A percentile compares a stretch with the other conserved stretches of the same genome.
phyloP scores from a whole-genome alignment of 352 stramenopile genomes.

The Phytophthora ohioensis region DNA sequence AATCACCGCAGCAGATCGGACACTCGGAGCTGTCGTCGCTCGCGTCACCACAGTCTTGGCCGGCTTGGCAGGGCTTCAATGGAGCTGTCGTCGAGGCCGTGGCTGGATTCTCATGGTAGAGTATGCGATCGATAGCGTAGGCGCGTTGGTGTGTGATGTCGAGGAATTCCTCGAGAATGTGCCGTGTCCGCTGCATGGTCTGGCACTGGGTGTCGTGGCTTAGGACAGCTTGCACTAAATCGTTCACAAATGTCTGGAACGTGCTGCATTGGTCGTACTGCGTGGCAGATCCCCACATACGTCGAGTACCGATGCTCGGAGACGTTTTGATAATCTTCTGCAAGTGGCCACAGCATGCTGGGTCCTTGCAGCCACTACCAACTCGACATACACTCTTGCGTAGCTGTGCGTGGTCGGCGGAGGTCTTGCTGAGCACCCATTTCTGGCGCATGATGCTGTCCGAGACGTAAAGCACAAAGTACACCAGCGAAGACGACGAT shows the following conservation, averaged over 20 bases:
- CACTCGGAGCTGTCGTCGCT: slow-evolving; percentile 64
- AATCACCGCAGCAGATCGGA: slow-evolving; percentile 66
- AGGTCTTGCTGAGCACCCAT: slow-evolving; percentile 74
- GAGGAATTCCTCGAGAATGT: slow-evolving; percentile 65
- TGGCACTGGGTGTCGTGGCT: slow-evolving; percentile 53
- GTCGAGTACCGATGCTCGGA: slow-evolving; percentile 20
- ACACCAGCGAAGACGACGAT: slow-evolving; percentile 20
- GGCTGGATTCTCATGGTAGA: slow-evolving; percentile 30
- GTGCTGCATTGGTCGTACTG: slow-evolving; percentile 56
- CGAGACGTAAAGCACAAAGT: slow-evolving; percentile 83
- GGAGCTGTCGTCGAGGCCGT: slow-evolving; percentile 9
- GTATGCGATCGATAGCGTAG: slow-evolving; percentile 39
- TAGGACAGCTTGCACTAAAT: slow-evolving; percentile 53
- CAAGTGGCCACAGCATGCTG: slow-evolving; percentile 67
- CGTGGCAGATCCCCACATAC: slow-evolving; percentile 33
- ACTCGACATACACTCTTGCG: slow-evolving; percentile 47
- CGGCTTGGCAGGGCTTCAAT: slow-evolving; percentile 12
- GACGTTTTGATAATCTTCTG: slow-evolving; percentile 53
- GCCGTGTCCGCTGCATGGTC: slow-evolving; percentile 40
- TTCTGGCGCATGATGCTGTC: slow-evolving; percentile 71
- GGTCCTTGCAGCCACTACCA: slow-evolving; percentile 47
- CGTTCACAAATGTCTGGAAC: slow-evolving; percentile 77
- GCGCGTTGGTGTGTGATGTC: slow-evolving; percentile 45
- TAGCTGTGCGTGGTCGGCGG: slow-evolving; percentile 54
- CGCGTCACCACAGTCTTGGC: slow-evolving; percentile 21